phyloP scores from a whole-genome alignment of 169 alveolate species.

The Plasmodium vivax region DNA sequence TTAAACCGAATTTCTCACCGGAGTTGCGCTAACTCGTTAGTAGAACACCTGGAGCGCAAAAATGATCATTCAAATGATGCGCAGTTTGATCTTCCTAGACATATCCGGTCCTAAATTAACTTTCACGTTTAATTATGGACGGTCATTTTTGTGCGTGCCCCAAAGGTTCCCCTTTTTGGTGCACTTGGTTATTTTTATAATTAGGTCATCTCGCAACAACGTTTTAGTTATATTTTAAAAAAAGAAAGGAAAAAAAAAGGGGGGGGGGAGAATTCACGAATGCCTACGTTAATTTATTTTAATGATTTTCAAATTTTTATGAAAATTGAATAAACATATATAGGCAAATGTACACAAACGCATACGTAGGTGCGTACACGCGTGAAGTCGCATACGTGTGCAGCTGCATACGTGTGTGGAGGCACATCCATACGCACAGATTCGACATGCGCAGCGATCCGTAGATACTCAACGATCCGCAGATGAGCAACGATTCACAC shows the following conservation, averaged over 20 bases:
- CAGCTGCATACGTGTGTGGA: neutral
- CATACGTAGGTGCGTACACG: neutral
- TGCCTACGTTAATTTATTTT: conserved; percentile 9
- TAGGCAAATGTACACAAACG: neutral
- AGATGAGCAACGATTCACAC: neutral
- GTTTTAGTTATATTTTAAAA: neutral
- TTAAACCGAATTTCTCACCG: neutral
- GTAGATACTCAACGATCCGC: neutral
- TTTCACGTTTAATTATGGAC: neutral
- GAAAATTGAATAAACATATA: neutral
- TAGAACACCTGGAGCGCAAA: neutral
- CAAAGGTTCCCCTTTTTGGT: neutral
- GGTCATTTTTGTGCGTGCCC: neutral
- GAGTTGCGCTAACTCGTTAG: neutral
- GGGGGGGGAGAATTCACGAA: neutral
- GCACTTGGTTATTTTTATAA: neutral
- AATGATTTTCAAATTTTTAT: conserved; percentile 21
- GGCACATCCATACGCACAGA: neutral
- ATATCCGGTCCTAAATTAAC: neutral
- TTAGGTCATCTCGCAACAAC: neutral
- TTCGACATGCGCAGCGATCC: neutral
- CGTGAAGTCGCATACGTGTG: neutral
- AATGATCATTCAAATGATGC: neutral
- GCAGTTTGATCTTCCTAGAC: neutral
- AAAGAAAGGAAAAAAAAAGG: conserved; percentile 8